Base-by-base conservation (phyloP, 2,329 filamentous ascomycete species). In the Blastomyces gilchristii region DNA sequence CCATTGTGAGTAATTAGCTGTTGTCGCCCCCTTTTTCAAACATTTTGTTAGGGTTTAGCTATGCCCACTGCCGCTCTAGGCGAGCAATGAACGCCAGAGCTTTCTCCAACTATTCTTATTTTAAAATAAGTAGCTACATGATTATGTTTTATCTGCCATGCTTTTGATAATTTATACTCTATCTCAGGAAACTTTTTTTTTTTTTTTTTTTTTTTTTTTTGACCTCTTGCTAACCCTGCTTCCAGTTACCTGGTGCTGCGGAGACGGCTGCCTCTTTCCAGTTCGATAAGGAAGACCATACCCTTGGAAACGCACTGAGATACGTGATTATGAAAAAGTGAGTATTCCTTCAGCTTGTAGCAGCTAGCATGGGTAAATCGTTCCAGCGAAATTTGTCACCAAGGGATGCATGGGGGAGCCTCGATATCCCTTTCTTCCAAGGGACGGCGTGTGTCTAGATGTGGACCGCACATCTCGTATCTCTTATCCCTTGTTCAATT, bases 241-340 rank as follows among this genome's bases (percentile, higher is more conserved):
- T 63, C 61, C 65, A 97, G 93, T 81, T 97, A 37, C 88, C 91
- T 45, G 92, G 92, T 58, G 89, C 90, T 62, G 88, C 77, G 18
- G 89, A 93, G 59, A 93, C 88, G 9, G 92, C 92, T 4, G 94
- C 94, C 39, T 96, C 91, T 18, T 99, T 97, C 74, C 90, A 97
- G 74, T 96, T 99, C 71, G 85, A 89, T 65, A 87, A 90, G 56
- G 94, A 99, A 79, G 91, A 95, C 53, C 94, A 99, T 77, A 99
- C 94, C 0, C 81, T 99, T 61, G 94, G 94, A 37, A 99, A 99
- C 76, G 91, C 92, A 11, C 79, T 99, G 69, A 85, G 94, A 71
- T 97, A 92, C 74, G 88, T 97, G 67, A 95, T 99, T 71, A 97
- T 96, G 90, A 97, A 97, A 79, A 99, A 99, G 93, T 97, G 80